Percentiles rank a stretch among this genome's conserved stretches.
These are phyloP conservation scores for Akanthomyces uredinophilus DNA, from an alignment of 2,329 filamentous ascomycete species.

Conservation along the genomic window DNA sequence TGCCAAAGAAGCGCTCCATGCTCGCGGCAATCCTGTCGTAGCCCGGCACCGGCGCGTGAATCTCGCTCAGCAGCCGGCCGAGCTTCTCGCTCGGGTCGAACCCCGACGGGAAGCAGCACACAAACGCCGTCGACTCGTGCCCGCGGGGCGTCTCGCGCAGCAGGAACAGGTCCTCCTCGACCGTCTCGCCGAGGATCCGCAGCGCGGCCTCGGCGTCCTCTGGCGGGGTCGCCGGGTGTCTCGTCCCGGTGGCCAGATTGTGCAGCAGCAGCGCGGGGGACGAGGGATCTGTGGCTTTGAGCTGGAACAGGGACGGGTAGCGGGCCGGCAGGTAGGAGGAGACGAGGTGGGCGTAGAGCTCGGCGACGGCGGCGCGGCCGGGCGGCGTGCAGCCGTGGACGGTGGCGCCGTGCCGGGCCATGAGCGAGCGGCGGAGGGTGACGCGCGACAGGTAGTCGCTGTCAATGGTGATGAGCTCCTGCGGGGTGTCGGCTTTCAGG, in stretches of 20 bases:
- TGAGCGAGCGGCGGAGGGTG: conserved; percentile 32
- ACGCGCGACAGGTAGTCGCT: conserved; percentile 43
- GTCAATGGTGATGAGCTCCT: conserved; percentile 50
- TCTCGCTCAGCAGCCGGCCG: conserved; percentile 41
- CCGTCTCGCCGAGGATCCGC: conserved; percentile 40
- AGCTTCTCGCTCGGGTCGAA: conserved; percentile 49
- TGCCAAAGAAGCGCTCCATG: conserved; percentile 50
- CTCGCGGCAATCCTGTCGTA: conserved; percentile 51
- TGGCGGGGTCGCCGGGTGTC: neutral
- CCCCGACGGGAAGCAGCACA: conserved; percentile 48
- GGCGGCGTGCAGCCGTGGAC: conserved; percentile 38
- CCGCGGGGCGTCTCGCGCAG: conserved; percentile 37
- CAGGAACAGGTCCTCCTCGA: conserved; percentile 53
- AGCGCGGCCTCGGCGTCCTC: conserved; percentile 31
- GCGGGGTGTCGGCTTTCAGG: conserved; percentile 37
- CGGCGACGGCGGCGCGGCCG: conserved; percentile 39
- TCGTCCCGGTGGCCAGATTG: conserved; percentile 12
- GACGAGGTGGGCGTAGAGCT: conserved; percentile 45
- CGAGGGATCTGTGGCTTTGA: too few relatives aligned
- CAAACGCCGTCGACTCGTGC: conserved; percentile 42
- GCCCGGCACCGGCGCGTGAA: conserved; percentile 48
- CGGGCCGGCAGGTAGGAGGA: conserved; percentile 41
- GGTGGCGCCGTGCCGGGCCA: conserved; percentile 32
- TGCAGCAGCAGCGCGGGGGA: conserved; percentile 32
- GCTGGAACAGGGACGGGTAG: conserved; percentile 44